Evolutionary conservation across 177 flowering plant genomes (phyloP), one percentile per base, ranked within the genome.

Genomic region (Vitis hybrid): DNA sequence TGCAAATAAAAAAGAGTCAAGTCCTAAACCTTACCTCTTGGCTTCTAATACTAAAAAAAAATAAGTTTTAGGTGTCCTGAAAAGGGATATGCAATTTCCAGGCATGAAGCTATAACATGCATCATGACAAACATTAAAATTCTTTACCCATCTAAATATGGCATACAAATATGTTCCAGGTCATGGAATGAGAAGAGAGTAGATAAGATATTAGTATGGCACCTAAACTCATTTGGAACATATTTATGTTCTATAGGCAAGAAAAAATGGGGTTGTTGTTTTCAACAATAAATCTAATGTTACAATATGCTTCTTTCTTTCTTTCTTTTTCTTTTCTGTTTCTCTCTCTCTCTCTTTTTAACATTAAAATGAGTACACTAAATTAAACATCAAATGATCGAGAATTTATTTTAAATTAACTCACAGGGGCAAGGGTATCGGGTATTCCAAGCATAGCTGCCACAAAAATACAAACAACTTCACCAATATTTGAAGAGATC

Each of bases 401-500:
- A 39, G 45, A 39, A 18, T 10, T 2, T 50, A 56, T 13, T 59
- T 39, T 7, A 72, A 62, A 68, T 11, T 48, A 52, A 88, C 98
- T 88, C 76, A 95, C 99, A 66, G 99, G 99, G 15, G 92, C 91
- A 74, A 95, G 94, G 58, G 98, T 95, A 71, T 95, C 99, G 59
- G 99, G 99, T 66, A 95, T 93, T 63, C 99, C 99, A 76, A 95
- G 98, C 51, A 91, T 91, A 70, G 98, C 98, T 34, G 99, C 99
- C 70, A 95, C 97, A 85, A 95, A 95, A 62, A 95, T 95, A 66
- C 99, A 95, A 79, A 93, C 99, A 57, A 95, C 99, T 87, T 95
- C 99, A 66, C 99, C 99, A 80, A 95, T 95, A 76, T 95, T 95
- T 68, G 99, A 95, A 69, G 99, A 95, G 72, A 95, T 95, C 99